Evolutionary conservation across 495 filamentous ascomycete genomes (phyloP).

Genomic region (Oidiodendron maius): DNA sequence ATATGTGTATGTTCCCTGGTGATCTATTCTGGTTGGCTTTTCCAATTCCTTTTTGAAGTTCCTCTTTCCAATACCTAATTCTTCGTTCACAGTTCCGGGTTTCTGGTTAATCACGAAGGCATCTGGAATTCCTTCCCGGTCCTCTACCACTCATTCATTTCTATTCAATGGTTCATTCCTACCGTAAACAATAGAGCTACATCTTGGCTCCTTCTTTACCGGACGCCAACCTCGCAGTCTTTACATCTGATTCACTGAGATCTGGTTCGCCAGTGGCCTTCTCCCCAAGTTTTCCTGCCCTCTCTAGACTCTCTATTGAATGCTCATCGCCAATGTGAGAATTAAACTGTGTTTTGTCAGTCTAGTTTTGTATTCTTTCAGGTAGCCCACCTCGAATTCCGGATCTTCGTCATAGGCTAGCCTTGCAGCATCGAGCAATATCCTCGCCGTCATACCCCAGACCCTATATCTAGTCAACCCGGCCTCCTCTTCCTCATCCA

Average conservation of each 20-base stretch:
- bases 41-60: too few species aligned
- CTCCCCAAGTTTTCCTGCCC: conserved; percentile 53
- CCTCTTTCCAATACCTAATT: too few species aligned
- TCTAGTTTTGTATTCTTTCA: not conserved
- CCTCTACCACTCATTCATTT: too few species aligned
- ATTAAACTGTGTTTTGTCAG: conserved; percentile 45
- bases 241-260: conserved; percentile 20
- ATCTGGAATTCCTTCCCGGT: too few species aligned
- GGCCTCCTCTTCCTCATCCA: conserved; percentile 37
- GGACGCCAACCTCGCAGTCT: conserved; percentile 3
- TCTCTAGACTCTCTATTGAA: conserved; percentile 57
- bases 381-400: conserved; percentile 56
- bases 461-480: conserved; percentile 61
- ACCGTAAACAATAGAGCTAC: too few species aligned
- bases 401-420: conserved; percentile 76
- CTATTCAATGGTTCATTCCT: too few species aligned
- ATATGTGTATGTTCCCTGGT: too few species aligned
- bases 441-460: conserved; percentile 88
- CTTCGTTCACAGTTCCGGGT: too few species aligned
- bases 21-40: too few species aligned
- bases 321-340: conserved; percentile 73
- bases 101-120: too few species aligned
- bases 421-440: conserved; percentile 78
- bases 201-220: not conserved
- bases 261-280: conserved; percentile 35